phyloP scores from a whole-genome alignment of 495 filamentous ascomycete genomes.

The Cercophora scortea region DNA sequence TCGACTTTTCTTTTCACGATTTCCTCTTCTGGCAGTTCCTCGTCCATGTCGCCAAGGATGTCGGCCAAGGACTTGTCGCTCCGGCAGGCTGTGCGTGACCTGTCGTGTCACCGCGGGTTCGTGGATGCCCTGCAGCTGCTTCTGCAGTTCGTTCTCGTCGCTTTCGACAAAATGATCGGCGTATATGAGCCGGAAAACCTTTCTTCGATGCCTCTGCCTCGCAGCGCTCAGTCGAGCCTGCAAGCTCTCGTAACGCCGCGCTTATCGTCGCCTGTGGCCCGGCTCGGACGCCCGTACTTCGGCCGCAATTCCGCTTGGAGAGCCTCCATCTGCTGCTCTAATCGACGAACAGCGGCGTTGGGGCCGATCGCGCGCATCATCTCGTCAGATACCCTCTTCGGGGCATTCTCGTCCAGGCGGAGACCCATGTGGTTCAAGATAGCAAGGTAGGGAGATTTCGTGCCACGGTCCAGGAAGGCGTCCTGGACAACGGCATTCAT shows the following conservation, averaged over 20 bases:
- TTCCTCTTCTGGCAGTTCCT: constrained; percentile 3
- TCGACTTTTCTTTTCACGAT: constrained; percentile 3
- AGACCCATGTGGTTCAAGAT: constrained; percentile 10
- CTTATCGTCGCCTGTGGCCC: neutral
- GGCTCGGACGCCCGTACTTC: constrained; percentile 3
- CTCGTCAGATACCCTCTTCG: constrained; percentile 9
- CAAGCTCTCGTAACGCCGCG: constrained; percentile 5
- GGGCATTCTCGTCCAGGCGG: constrained; percentile 8
- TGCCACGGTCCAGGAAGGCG: constrained; percentile 11
- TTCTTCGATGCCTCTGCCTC: constrained; percentile 6
- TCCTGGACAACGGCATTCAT: constrained; percentile 15
- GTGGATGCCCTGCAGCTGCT: constrained; percentile 5
- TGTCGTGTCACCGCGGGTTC: neutral
- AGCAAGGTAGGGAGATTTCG: constrained; percentile 9
- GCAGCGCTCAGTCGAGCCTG: constrained; percentile 5
- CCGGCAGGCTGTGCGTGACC: constrained; percentile 2
- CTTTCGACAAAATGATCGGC: constrained; percentile 3
- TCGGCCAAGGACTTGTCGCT: neutral
- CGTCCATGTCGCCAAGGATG: neutral
- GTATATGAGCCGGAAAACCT: constrained; percentile 3
- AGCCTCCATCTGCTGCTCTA: constrained; percentile 4
- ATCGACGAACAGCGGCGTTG: constrained; percentile 2
- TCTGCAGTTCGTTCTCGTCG: constrained; percentile 9
- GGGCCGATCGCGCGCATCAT: constrained; percentile 10
- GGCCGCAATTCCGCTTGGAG: constrained; percentile 3